phyloP scores from a whole-genome alignment of 176 grass and related monocot species.

The Musa schizocarpa region DNA sequence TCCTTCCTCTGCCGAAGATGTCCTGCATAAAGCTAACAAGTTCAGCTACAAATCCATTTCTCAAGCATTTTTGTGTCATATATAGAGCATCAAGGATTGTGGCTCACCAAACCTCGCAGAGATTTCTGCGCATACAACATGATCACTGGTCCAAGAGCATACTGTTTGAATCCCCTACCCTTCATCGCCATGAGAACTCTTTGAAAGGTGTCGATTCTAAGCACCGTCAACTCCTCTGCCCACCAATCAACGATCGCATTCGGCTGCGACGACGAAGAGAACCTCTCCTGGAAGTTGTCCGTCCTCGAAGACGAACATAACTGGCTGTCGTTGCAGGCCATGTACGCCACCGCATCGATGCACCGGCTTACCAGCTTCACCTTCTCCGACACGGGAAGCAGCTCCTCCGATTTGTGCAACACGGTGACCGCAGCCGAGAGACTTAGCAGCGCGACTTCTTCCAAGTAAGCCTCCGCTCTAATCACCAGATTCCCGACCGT shows the following conservation, averaged over 20 bases:
- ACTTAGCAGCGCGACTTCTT: constrained; percentile 51
- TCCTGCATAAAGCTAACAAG: constrained; percentile 31
- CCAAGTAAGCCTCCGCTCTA: constrained; percentile 47
- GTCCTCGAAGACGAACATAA: constrained; percentile 16
- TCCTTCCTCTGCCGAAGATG: constrained; percentile 43
- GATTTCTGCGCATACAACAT: constrained; percentile 97
- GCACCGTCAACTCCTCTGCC: constrained; percentile 63
- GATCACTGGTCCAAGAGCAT: constrained; percentile 63
- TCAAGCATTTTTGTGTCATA: background rate
- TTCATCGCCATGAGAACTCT: constrained; percentile 78
- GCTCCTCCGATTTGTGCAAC: constrained; percentile 50
- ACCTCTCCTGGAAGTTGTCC: background rate
- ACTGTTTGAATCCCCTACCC: constrained; percentile 55
- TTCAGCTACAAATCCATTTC: background rate
- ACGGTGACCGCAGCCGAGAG: constrained; percentile 60
- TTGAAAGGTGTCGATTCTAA: constrained; percentile 73
- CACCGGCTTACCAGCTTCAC: constrained; percentile 48
- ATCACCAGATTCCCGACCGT: constrained; percentile 35
- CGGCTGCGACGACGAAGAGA: constrained; percentile 25
- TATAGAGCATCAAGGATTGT: background rate
- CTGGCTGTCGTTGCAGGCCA: constrained; percentile 33
- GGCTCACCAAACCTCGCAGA: constrained; percentile 61
- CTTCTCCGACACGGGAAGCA: constrained; percentile 64
- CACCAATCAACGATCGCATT: constrained; percentile 62
- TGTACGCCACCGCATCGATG: constrained; percentile 58